A percentile compares a stretch with the other conserved stretches of the same genome.
Conservation (phyloP, 495 filamentous ascomycete genomes). For the Pseudotulostoma volvatum region DNA sequence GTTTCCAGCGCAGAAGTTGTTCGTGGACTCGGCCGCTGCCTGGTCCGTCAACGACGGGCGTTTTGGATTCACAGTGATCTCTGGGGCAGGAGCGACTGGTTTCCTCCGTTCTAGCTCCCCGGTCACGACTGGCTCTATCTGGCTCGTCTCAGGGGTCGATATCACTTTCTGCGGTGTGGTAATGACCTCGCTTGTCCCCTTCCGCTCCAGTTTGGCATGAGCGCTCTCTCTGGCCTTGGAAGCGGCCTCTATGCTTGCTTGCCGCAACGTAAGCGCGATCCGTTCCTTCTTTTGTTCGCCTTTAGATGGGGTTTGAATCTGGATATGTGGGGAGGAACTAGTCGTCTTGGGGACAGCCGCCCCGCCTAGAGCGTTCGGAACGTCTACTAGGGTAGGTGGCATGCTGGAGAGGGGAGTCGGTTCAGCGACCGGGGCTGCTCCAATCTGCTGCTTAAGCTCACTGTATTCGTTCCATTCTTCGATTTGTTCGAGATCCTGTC, state of each 20-base stretch:
- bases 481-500: conserved; percentile 75
- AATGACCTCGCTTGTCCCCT: not conserved
- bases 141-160: not conserved
- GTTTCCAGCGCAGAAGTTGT: conserved; percentile 29
- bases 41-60: conserved; percentile 26
- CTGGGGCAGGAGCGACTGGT: conserved; percentile 18
- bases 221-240: conserved; percentile 35
- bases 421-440: conserved; percentile 21
- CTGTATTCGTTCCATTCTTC: conserved; percentile 99
- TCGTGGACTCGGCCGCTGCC: conserved; percentile 26
- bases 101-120: conserved; percentile 5
- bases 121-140: conserved; percentile 3
- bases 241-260: conserved; percentile 55
- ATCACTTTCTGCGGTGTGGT: not conserved
- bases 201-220: conserved; percentile 4
- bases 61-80: conserved; percentile 4
- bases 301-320: conserved; percentile 26
- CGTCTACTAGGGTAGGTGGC: conserved; percentile 16
- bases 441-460: conserved; percentile 76
- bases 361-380: conserved; percentile 17
- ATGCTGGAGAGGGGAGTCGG: conserved; percentile 12
- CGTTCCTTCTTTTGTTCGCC: conserved; percentile 18
- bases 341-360: conserved; percentile 22
- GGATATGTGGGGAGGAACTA: conserved; percentile 9
- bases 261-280: conserved; percentile 40